Evolutionary conservation across 306 rosid species (phyloP).

Genomic region (Cucurbita argyrosperma): DNA sequence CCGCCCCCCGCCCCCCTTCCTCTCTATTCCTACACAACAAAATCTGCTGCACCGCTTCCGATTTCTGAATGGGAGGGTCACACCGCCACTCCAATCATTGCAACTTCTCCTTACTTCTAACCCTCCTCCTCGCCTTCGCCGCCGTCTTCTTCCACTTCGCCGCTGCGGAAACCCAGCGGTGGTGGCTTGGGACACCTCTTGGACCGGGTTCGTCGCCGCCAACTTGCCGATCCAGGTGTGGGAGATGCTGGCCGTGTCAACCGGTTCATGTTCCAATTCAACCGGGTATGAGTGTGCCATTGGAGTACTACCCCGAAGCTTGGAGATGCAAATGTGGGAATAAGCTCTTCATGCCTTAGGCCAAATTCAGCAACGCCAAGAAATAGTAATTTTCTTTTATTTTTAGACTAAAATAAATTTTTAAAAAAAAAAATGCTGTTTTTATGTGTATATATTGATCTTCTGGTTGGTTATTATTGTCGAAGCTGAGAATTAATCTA

Average conservation of each 20-base stretch:
- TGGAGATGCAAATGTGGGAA: constrained; percentile 92
- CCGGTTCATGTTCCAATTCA: constrained; percentile 81
- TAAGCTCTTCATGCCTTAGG: constrained; percentile 67
- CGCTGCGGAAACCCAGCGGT: neutral
- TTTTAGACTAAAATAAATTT: neutral
- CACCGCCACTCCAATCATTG: neutral
- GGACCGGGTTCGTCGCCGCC: constrained; percentile 85
- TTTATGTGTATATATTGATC: no score
- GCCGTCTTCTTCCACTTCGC: constrained; percentile 18
- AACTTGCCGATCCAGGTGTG: constrained; percentile 69
- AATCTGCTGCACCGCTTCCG: neutral
- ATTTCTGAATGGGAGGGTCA: neutral
- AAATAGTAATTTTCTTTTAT: neutral
- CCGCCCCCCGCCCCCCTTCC: no score
- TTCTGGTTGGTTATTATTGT: neutral
- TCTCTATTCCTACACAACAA: neutral
- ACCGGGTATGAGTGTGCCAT: constrained; percentile 54
- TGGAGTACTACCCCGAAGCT: constrained; percentile 95
- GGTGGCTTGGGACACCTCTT: constrained; percentile 15
- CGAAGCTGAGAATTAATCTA: no score
- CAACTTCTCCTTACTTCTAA: neutral
- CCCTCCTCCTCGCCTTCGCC: constrained; percentile 30
- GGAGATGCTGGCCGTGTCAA: constrained; percentile 59
- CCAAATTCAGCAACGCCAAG: neutral
- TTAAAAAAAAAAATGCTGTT: no score